phyloP scores from a whole-genome alignment of 192 early-diverging fungal genomes.

The Coemansia furcata region DNA sequence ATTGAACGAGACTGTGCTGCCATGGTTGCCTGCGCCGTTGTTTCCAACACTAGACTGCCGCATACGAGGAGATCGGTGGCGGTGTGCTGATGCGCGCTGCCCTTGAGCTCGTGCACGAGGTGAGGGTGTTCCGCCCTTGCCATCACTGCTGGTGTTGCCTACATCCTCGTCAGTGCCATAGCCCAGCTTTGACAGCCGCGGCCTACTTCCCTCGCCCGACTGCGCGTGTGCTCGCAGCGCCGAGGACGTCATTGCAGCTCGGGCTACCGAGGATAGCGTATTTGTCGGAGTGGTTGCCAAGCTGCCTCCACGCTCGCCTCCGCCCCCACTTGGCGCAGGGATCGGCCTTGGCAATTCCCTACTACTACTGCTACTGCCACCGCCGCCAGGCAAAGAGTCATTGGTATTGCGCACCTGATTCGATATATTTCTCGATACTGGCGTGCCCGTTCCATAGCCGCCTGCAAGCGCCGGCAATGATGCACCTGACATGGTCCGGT shows the following conservation, averaged over 20 bases:
- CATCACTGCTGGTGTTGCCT: neutral
- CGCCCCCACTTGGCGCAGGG: neutral
- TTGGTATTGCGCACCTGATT: neutral
- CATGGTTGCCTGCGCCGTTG: neutral
- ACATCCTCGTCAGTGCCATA: neutral
- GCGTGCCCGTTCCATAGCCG: neutral
- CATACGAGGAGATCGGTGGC: conserved; percentile 7
- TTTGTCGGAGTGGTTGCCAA: conserved; percentile 24
- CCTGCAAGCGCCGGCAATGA: conserved; percentile 12
- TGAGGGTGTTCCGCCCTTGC: neutral
- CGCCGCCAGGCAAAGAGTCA: neutral
- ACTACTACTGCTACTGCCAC: neutral
- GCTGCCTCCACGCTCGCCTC: conserved; percentile 1
- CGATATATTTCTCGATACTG: conserved; percentile 8
- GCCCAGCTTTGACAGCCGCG: neutral
- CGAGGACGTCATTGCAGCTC: conserved; percentile 20
- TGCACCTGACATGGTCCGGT: conserved; percentile 25
- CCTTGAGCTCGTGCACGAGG: neutral
- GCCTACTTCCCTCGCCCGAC: neutral
- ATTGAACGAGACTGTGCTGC: conserved; percentile 39
- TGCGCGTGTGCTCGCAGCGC: conserved; percentile 14
- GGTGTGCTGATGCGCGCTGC: conserved; percentile 2
- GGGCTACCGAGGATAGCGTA: conserved; percentile 15
- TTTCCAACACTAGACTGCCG: conserved; percentile 2
- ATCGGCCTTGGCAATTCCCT: conserved; percentile 10